Base-by-base conservation (phyloP, 768 basidiomycete genomes). In the Sistotremastrum niveocremeum region DNA sequence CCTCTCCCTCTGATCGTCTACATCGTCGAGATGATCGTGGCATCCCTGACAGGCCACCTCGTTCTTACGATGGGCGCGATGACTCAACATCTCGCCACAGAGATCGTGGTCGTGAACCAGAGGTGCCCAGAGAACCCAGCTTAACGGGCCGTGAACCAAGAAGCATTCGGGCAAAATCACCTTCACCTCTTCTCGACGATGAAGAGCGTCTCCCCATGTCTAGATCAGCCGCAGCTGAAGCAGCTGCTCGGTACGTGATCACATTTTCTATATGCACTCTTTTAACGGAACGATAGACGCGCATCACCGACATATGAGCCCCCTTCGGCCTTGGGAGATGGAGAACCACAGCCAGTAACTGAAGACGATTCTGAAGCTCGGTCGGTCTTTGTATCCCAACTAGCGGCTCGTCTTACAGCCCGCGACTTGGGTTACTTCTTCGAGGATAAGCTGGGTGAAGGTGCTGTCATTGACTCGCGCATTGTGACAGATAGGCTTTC, bases 341-440 rank as follows among this genome's bases (percentile, higher is more conserved):
- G 64, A 45, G 52, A 53, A 54, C 69, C 68, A 80, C 60, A 84
- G 83, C 52, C 88, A 94, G 54, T 90, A 97, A 52, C 82, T 84
- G 88, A 91, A 63, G 90, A 97, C 60, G 94, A 98, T 60, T 91
- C 89, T 46, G 95, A 98, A 78, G 84, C 88, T 59, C 84, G 95
- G 64, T 97, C 95, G 56, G 89, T 97, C 54, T 98, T 98, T 67
- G 90, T 95, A 60, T 94, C 93, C 56, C 95, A 98, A 68, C 81
- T 99, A 61, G 89, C 95, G 56, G 90, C 91, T 51, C 83, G 90
- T 59, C 78, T 98, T 61, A 97, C 93, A 49, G 90, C 93, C 56
- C 80, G 90, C 61, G 95, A 99, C 69, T 71, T 99, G 65, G 93
- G 93, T 53, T 87, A 91, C 67, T 99, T 99, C 71, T 98, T 99